Evolutionary conservation across 2,329 filamentous ascomycete genomes (phyloP), one percentile per base, ranked within the genome.

Genomic region (Beauveria scarabaeidicola): DNA sequence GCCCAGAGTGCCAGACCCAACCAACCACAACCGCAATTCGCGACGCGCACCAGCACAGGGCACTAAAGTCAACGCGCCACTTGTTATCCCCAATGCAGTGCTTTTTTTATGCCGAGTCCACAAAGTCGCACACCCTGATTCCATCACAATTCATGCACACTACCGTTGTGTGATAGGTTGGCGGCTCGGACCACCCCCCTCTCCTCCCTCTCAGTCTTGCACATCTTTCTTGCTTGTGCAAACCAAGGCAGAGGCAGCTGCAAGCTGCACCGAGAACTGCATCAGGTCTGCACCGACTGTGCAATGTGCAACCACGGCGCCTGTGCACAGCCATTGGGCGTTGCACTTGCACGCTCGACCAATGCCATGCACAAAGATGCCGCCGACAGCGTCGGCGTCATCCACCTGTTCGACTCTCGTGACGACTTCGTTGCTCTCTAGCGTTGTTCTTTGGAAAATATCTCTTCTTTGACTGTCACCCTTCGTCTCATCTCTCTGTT

Each of bases 81-180:
- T n/a, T 54, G 43, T 40, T 51, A 40, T 58, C 21, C 36, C 38
- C 19, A 41, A 17, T 41, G 40, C 32, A 36, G n/a, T 41, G 15
- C n/a, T 43, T 27, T 32, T 51, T 58, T 58, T 58, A 58, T 58
- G 55, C 57, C 40, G 48, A 59, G 57, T 53, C 58, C 51, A 59
- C 38, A 43, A 38, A 52, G 21, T 38, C 21, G 27, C 43, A 44
- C 52, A 44, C 46, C 32, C 32, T 27, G 32, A 36, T 40, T 23
- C n/a, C 51, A 54, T 61, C 59, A 61, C 52, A 61, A 58, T 36
- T 47, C 27, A 47, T 58, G 52, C 59, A 58, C 13, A 41, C 32
- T 43, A 15, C 53, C 29, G 59, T 17, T 27, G 19, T 41, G 47
- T 61, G 53, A 61, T 61, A 61, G 53, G 59, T 36, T 48, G 29